A percentile compares a stretch with the other conserved stretches of the same genome.
phyloP scores from a whole-genome alignment of 495 filamentous ascomycete genomes.

The Trichoderma virens region DNA sequence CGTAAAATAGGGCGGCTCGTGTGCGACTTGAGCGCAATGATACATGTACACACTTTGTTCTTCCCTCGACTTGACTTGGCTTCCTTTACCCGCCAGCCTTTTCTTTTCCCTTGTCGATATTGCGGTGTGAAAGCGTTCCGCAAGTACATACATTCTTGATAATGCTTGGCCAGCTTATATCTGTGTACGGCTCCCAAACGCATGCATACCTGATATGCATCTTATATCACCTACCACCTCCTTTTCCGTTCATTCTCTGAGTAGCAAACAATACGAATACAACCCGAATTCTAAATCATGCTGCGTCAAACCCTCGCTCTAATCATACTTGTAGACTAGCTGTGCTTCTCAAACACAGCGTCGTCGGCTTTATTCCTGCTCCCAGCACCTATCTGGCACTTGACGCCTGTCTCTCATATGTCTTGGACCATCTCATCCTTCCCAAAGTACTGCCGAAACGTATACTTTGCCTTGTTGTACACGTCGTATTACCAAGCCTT shows the following conservation, averaged over 20 bases:
- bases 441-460: background rate
- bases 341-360: slow-evolving; percentile 1
- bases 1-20: background rate
- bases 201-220: background rate
- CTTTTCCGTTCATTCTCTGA: background rate
- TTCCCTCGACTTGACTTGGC: background rate
- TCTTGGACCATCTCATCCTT: background rate
- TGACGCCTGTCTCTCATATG: background rate
- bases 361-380: too few species aligned
- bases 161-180: background rate
- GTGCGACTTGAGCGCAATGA: background rate
- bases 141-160: background rate
- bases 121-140: background rate
- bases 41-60: background rate
- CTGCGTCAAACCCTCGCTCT: slow-evolving; percentile 1
- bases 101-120: background rate
- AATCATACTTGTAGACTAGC: background rate
- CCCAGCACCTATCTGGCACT: too few species aligned
- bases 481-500: slow-evolving; percentile 1
- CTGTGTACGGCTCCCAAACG: background rate
- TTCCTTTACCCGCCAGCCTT: background rate
- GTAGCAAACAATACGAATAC: background rate
- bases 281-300: background rate
- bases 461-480: background rate
- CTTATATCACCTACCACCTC: background rate